These are phyloP conservation scores for Colletotrichum chlorophyti DNA, from an alignment of 2,329 filamentous ascomycete species.

Conservation along the genomic window DNA sequence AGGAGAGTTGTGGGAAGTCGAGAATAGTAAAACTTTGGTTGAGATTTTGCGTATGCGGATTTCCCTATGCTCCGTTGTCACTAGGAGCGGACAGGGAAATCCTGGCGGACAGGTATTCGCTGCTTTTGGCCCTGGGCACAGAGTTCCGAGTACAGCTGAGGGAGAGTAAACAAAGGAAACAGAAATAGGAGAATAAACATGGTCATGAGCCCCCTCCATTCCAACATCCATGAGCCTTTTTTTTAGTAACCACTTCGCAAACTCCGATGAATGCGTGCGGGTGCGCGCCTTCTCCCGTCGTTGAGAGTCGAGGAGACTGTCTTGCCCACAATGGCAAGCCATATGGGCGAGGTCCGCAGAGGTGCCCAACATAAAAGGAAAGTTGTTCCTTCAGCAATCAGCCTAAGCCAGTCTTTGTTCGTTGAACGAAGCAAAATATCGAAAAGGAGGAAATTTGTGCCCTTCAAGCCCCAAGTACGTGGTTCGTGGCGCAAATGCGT, in stretches of 20 bases:
- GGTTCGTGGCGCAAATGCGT: conserved; percentile 29
- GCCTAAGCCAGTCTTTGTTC: conserved; percentile 14
- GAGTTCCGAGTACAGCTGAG: conserved; percentile 18
- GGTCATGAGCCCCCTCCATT: conserved; percentile 27
- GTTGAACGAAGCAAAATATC: conserved; percentile 18
- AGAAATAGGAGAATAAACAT: not conserved
- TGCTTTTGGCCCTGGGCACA: conserved; percentile 1
- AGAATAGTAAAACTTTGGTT: conserved; percentile 20
- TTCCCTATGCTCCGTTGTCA: conserved; percentile 22
- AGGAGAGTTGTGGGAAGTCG: not conserved
- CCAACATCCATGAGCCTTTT: conserved; percentile 28
- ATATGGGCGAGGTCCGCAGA: conserved; percentile 21
- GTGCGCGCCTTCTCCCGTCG: conserved; percentile 28
- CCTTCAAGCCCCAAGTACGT: conserved; percentile 24
- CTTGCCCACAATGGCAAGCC: not conserved
- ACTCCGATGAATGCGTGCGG: conserved; percentile 30
- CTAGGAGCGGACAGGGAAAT: conserved; percentile 15
- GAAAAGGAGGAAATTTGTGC: conserved; percentile 9
- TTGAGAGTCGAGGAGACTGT: conserved; percentile 23
- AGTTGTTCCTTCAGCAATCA: conserved; percentile 15
- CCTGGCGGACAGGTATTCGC: conserved; percentile 16
- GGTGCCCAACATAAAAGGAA: conserved; percentile 20
- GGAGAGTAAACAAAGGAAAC: conserved; percentile 24
- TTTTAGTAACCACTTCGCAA: conserved; percentile 29
- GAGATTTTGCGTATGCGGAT: conserved; percentile 22